Percentiles rank a stretch among this genome's conserved stretches.
phyloP scores from a whole-genome alignment of 352 stramenopile genomes.

The Phytophthora megakarya region DNA sequence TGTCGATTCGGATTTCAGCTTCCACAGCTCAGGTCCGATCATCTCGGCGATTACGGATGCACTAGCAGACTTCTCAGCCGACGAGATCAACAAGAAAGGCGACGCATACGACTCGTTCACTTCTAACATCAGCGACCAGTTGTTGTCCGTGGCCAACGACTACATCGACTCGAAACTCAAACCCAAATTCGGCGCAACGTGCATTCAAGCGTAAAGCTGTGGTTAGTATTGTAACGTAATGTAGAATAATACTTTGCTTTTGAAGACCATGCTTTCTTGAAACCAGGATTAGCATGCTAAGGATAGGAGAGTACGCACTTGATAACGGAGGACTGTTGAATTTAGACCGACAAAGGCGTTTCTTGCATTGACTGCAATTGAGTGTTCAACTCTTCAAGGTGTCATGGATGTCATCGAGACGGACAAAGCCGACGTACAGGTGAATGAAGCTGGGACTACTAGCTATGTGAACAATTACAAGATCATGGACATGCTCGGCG shows the following conservation, averaged over 20 bases:
- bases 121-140: constrained; percentile 37
- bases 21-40: constrained; percentile 42
- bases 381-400: background rate
- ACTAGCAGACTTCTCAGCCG: constrained; percentile 45
- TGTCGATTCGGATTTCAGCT: constrained; percentile 48
- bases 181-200: constrained; percentile 51
- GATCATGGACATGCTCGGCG: constrained; percentile 61
- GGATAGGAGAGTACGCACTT: constrained; percentile 13
- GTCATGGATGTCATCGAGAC: constrained; percentile 70
- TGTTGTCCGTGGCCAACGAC: constrained; percentile 52
- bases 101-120: constrained; percentile 53
- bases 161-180: constrained; percentile 46
- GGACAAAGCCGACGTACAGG: constrained; percentile 57
- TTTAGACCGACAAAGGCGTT: constrained; percentile 4
- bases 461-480: constrained; percentile 82
- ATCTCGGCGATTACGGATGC: constrained; percentile 48
- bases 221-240: background rate
- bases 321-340: constrained; percentile 4
- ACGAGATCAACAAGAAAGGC: constrained; percentile 64
- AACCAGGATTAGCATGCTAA: constrained; percentile 10
- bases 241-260: constrained; percentile 10
- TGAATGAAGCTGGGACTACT: constrained; percentile 59
- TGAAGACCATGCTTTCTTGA: too few species aligned
- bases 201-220: constrained; percentile 14
- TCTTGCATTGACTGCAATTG: too few species aligned